phyloP scores from a whole-genome alignment of 2,329 filamentous ascomycete genomes.

The Blastomyces gilchristii region DNA sequence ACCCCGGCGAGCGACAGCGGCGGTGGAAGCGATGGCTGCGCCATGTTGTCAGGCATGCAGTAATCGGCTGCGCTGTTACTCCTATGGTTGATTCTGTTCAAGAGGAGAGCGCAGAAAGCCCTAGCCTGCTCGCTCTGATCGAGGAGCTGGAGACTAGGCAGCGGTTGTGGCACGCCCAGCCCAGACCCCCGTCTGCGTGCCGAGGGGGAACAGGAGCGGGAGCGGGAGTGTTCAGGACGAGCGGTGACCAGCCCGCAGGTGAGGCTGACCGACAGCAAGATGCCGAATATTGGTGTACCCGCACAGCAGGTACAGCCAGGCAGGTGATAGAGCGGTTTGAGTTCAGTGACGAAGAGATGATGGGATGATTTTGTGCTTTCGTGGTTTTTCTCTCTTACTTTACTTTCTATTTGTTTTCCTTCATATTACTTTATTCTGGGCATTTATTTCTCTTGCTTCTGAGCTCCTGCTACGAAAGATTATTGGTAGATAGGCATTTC shows the following conservation, averaged over 20 bases:
- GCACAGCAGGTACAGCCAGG: slow-evolving; percentile 20
- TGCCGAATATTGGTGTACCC: slow-evolving; percentile 19
- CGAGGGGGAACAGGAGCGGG: not conserved
- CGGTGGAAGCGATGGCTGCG: slow-evolving; percentile 33
- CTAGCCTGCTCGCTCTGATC: slow-evolving; percentile 30
- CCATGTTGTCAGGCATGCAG: slow-evolving; percentile 27
- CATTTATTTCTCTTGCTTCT: not conserved
- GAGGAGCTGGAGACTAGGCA: slow-evolving; percentile 35
- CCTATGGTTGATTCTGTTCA: slow-evolving; percentile 16
- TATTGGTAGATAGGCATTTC: not conserved
- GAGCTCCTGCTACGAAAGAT: not conserved
- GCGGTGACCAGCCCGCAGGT: not conserved
- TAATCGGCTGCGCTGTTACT: slow-evolving; percentile 26
- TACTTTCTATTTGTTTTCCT: not conserved
- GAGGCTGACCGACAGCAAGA: slow-evolving; percentile 9
- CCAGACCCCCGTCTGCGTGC: not conserved
- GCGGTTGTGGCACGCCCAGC: slow-evolving; percentile 31
- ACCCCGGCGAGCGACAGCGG: slow-evolving; percentile 20
- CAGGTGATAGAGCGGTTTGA: slow-evolving; percentile 19
- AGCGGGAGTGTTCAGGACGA: not conserved
- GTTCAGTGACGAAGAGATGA: slow-evolving; percentile 8
- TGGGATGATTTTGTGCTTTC: not conserved
- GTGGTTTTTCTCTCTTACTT: slow-evolving; percentile 1
- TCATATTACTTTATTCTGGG: not conserved
- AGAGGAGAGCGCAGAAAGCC: slow-evolving; percentile 25